Evolutionary conservation across 805 yeast species (phyloP), one percentile per base, ranked within the genome.

Genomic region (Limtongia smithiae): DNA sequence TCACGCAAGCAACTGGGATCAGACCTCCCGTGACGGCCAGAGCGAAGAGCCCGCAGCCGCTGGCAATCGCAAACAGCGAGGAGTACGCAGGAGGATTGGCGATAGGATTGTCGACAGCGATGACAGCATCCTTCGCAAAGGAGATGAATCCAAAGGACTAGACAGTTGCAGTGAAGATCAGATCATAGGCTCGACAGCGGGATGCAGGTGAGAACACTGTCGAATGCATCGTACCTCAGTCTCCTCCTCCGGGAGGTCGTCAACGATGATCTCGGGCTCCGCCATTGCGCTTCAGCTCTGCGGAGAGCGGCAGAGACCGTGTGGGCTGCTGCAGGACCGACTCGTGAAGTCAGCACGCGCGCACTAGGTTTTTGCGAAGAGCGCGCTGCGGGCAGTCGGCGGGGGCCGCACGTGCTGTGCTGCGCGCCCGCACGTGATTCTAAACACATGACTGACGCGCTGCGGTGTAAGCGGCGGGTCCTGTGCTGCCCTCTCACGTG

Each of bases 41-140:
- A 5, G 61, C 62, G 41, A 60, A 60, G 17, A 60, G 21, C 14
- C 59, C 65, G 9, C 48, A 40, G 9, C 34, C 46, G 32, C 53
- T 58, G 14, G 65, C 64, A 20, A 65, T 43, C 25, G 62, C 62
- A 32, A 65, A 45, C 31, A 65, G 46, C 7, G 52, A 43, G 4
- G 53, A 43, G 17, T 37, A 36, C 33, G 25, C 8, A 11, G 20
- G 35, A 3, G 52, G 58, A 32, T 50, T 46, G 18, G n/a, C 44
- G 9, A 46, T 17, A 5, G 58, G 50, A 32, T 40, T 28, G 17
- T 35, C 49, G 17, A 51, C n/a, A 5, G 31, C 21, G 9, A 53
- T 43, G n/a, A 25, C 22, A 3, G 56, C 51, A 35, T 53, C 57
- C 24, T 53, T 53, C 21, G 56, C 57, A 6, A 53, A 33, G 4